Evolutionary conservation across 257 asterid species (phyloP).

Genomic region (Orobanche coerulescens): DNA sequence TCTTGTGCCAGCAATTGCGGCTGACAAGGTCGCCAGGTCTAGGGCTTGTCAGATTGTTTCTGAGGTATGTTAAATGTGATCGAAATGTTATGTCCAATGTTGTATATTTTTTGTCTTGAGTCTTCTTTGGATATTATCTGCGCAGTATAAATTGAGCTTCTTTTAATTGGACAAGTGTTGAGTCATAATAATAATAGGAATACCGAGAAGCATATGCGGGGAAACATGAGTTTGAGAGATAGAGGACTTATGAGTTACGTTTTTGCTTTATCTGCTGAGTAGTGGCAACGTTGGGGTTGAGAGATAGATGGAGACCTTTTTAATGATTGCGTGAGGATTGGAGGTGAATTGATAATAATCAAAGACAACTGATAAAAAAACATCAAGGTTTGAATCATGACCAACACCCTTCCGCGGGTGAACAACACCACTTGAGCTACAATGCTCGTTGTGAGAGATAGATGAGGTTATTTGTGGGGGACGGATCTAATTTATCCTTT

Average conservation of each 20-base stretch:
- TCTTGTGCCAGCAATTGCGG: constrained; percentile 53
- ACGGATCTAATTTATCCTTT: background rate
- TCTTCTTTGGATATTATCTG: background rate
- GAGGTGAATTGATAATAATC: too few relatives aligned
- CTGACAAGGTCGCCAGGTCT: constrained; percentile 60
- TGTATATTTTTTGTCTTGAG: background rate
- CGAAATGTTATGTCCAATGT: background rate
- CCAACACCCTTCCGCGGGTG: too few relatives aligned
- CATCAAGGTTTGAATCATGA: too few relatives aligned
- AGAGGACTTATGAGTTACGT: background rate
- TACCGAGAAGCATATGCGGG: background rate
- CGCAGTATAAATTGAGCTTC: background rate
- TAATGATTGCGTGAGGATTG: too few relatives aligned
- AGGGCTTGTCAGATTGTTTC: constrained; percentile 90
- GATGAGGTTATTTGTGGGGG: background rate
- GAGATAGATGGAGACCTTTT: background rate
- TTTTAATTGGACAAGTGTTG: background rate
- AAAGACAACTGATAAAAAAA: too few relatives aligned
- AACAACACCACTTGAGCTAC: too few relatives aligned
- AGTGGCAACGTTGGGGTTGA: background rate
- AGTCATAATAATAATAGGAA: background rate
- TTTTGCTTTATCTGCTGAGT: background rate
- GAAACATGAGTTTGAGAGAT: too few relatives aligned
- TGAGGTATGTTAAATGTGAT: constrained; percentile 44
- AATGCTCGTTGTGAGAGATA: too few relatives aligned